Evolutionary conservation across 129 eudicot genomes (phyloP).

Genomic region (Apium graveolens): DNA sequence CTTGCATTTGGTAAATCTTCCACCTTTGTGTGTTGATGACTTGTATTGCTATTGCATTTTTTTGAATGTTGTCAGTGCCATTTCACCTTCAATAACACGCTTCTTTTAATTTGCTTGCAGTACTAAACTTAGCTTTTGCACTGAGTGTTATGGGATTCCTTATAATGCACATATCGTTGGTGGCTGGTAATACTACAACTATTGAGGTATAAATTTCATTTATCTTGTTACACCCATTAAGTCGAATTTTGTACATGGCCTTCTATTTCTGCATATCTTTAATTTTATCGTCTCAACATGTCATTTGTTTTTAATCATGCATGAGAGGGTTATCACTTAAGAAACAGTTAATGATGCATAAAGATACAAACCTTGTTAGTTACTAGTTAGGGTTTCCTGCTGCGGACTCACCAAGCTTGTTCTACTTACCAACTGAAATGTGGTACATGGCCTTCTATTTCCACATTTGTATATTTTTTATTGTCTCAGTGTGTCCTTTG

Average conservation of each 20-base stretch:
- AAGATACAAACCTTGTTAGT: too few species aligned
- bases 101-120: conserved; percentile 31
- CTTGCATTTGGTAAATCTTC: conserved; percentile 80
- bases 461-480: not conserved
- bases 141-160: conserved; percentile 89
- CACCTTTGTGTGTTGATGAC: not conserved
- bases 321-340: not conserved
- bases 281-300: not conserved
- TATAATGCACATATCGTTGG: conserved; percentile 91
- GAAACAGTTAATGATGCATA: too few species aligned
- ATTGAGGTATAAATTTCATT: conserved; percentile 65
- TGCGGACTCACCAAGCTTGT: too few species aligned
- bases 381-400: too few species aligned
- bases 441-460: not conserved
- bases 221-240: not conserved
- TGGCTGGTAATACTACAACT: conserved; percentile 89
- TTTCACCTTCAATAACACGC: conserved; percentile 1
- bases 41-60: not conserved
- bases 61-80: not conserved
- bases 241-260: not conserved
- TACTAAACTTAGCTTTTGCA: conserved; percentile 85
- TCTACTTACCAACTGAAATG: not conserved
- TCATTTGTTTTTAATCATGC: not conserved
- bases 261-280: not conserved
- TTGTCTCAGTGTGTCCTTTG: not conserved